Base-by-base conservation (phyloP, 306 rosid genomes). In the Prunus armeniaca region DNA sequence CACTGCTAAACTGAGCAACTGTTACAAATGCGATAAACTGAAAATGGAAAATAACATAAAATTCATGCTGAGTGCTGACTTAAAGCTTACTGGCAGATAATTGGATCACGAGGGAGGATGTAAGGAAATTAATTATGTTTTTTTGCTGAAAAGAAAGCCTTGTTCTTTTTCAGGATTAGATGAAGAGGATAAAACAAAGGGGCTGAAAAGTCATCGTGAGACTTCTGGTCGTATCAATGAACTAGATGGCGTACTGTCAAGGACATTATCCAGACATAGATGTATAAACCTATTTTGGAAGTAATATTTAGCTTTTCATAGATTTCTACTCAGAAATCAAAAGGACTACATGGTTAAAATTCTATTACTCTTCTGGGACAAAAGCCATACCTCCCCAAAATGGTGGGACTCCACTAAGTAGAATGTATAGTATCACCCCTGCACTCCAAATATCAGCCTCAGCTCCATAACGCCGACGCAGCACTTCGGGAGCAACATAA, bases 401-500 rank as follows among this genome's bases (percentile, higher is more conserved):
- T 43, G 98, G 98, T 1, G 98, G 98, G 45, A 95, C 96, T 41
- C 98, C 98, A 79, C 96, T 85, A 65, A 95, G 98, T 62, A 95
- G 86, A 88, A 95, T 95, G 84, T 90, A 95, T 25, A 95, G 81
- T 75, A 95, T 95, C 58, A 95, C 84, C 5, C 98, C 98, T 3
- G 96, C 96, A 81, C 98, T 92, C 98, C 98, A 95, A 86, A 90
- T 85, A 86, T 95, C 98, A 77, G 93, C 92, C 82, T 92, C 97
- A 7, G 89, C 88, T 49, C 97, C 98, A 74, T 95, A 95, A 45
- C 79, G 81, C 76, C 84, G 85, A n/a, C 90, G 93, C 54, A 95
- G 80, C 75, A 95, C 96, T 82, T 95, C 98, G 9, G 98, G 98
- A 72, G 98, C 97, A 81, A 95, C 97, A 77, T 95, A 95, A 76